Conservation (phyloP, 768 basidiomycete species). For the Pisolithus microcarpus region DNA sequence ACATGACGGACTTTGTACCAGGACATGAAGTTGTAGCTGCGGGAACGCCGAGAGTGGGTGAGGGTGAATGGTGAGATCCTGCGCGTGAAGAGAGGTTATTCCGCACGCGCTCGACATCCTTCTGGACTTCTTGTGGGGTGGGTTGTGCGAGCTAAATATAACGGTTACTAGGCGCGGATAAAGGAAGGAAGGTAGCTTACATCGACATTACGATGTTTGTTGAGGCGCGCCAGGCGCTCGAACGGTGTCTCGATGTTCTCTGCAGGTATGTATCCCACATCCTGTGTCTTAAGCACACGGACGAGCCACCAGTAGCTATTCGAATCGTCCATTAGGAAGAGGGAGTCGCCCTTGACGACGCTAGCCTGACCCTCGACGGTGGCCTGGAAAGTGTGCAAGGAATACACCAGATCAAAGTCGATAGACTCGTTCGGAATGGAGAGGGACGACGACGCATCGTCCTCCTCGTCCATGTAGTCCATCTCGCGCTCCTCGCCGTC, state of each 20-base stretch:
- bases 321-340: conserved; percentile 95
- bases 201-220: conserved; percentile 96
- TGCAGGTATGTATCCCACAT: conserved; percentile 97
- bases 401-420: conserved; percentile 88
- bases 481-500: conserved; percentile 62
- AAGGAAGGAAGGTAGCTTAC: conserved; percentile 39
- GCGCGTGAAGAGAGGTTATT: conserved; percentile 43
- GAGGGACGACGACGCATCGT: conserved; percentile 73
- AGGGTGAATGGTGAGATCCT: conserved; percentile 44
- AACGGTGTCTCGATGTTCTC: conserved; percentile 99
- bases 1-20: conserved; percentile 52
- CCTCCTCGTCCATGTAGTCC: conserved; percentile 66
- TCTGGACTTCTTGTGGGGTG: conserved; percentile 48
- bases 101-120: conserved; percentile 50
- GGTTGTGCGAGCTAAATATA: conserved; percentile 25
- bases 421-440: conserved; percentile 89
- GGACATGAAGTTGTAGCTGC: conserved; percentile 16
- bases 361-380: conserved; percentile 98
- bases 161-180: not conserved
- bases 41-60: conserved; percentile 34
- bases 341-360: conserved; percentile 95
- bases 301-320: conserved; percentile 99
- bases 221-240: conserved; percentile 88
- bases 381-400: conserved; percentile 93
- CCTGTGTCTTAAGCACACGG: conserved; percentile 95